Conservation (phyloP, 192 early-diverging fungal species). For the Coemansia interrupta region DNA sequence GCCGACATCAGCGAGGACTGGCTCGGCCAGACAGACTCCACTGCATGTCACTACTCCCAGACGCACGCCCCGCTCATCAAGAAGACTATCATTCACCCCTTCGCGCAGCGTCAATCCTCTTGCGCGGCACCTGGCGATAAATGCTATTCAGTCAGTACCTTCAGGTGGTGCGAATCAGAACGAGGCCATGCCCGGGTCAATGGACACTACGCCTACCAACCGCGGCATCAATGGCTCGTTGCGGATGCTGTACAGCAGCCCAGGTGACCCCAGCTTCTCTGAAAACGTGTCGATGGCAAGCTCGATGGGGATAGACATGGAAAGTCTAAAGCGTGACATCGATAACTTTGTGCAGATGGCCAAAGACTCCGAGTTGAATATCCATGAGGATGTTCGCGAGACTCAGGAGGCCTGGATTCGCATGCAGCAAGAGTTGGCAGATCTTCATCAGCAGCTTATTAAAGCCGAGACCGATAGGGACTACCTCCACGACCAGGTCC, state of each 20-base stretch:
- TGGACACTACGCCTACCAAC: constrained; percentile 8
- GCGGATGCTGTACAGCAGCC: neutral
- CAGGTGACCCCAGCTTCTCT: neutral
- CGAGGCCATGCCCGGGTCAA: neutral
- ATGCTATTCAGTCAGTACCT: constrained; percentile 28
- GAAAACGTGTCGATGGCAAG: constrained; percentile 2
- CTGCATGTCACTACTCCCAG: constrained; percentile 14
- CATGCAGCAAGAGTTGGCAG: constrained; percentile 30
- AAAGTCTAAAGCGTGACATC: constrained; percentile 32
- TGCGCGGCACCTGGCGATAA: constrained; percentile 40
- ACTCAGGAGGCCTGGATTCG: constrained; percentile 37
- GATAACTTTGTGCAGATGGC: constrained; percentile 37
- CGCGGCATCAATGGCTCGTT: neutral
- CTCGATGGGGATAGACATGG: constrained; percentile 9
- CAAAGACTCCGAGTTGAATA: constrained; percentile 36
- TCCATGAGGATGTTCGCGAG: constrained; percentile 27
- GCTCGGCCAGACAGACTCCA: neutral
- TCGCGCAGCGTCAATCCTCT: constrained; percentile 44
- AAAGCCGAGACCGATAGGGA: constrained; percentile 26
- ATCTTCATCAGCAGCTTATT: constrained; percentile 16
- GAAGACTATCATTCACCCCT: constrained; percentile 23
- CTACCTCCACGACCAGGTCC: constrained; percentile 17
- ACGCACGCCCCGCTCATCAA: constrained; percentile 15
- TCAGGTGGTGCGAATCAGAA: constrained; percentile 1
- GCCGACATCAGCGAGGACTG: constrained; percentile 8